Conservation (phyloP, 768 basidiomycete genomes). For the Suillus discolor region DNA sequence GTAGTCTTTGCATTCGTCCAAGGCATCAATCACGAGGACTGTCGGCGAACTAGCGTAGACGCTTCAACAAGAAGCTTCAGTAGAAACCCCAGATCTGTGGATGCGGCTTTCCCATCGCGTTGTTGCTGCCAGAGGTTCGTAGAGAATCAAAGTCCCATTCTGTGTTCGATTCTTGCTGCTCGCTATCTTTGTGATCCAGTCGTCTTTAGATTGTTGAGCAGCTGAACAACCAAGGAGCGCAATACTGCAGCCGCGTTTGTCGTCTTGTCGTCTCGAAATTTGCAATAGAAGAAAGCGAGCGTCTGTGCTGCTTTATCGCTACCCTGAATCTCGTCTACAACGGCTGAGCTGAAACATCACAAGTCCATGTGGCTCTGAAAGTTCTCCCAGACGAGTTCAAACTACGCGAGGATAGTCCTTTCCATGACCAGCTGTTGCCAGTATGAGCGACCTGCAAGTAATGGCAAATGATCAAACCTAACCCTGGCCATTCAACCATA, state of each 20-base stretch:
- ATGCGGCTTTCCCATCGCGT: neutral
- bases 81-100: neutral
- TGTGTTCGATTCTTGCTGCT: neutral
- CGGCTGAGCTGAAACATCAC: slow-evolving; percentile 3
- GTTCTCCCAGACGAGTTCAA: neutral
- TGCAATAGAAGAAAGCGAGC: slow-evolving; percentile 22
- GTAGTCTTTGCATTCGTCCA: slow-evolving; percentile 15
- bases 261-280: slow-evolving; percentile 18
- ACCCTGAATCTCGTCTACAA: neutral
- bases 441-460: neutral
- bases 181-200: neutral
- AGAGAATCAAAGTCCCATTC: neutral
- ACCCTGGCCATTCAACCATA: slow-evolving; percentile 5
- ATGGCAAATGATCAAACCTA: neutral
- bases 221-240: slow-evolving; percentile 21
- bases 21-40: slow-evolving; percentile 14
- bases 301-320: neutral
- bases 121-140: neutral
- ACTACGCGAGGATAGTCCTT: neutral
- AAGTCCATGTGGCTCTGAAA: neutral
- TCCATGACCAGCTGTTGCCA: neutral
- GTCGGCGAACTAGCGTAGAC: neutral
- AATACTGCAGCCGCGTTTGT: slow-evolving; percentile 15
- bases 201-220: slow-evolving; percentile 7
- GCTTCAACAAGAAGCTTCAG: neutral